These are phyloP conservation scores for Aureobasidium sp. DNA, from an alignment of 2,329 filamentous ascomycete species.

Conservation along the genomic window DNA sequence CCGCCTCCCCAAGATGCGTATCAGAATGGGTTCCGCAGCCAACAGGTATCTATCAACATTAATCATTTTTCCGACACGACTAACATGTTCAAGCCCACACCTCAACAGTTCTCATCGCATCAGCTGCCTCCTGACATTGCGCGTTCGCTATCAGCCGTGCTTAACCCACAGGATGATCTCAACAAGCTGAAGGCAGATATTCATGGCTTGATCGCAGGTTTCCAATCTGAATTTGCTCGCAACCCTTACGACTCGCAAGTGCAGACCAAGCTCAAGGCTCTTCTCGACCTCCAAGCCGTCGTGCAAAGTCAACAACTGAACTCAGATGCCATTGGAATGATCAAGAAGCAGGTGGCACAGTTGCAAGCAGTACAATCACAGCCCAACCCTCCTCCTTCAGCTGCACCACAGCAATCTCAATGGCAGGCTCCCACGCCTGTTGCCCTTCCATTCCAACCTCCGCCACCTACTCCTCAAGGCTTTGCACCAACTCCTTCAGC, in stretches of 20 bases:
- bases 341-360: conserved; percentile 76
- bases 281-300: conserved; percentile 75
- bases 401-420: conserved; percentile 19
- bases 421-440: conserved; percentile 20
- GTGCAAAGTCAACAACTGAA: conserved; percentile 70
- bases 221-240: conserved; percentile 64
- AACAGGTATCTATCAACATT: conserved; percentile 19
- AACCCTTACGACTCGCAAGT: conserved; percentile 68
- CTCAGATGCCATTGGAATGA: conserved; percentile 71
- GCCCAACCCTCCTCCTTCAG: conserved; percentile 24
- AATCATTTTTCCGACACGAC: not conserved
- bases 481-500: conserved; percentile 18
- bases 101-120: conserved; percentile 4
- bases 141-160: conserved; percentile 12
- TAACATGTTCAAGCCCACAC: conserved; percentile 10
- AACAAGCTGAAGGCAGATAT: conserved; percentile 77
- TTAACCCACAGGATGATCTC: conserved; percentile 19
- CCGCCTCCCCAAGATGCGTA: conserved; percentile 25
- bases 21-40: conserved; percentile 26
- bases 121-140: conserved; percentile 14
- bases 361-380: conserved; percentile 56
- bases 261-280: conserved; percentile 71
- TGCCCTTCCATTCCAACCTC: conserved; percentile 19
- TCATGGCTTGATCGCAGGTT: conserved; percentile 63
- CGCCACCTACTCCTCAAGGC: conserved; percentile 16